A percentile compares a stretch with the other conserved stretches of the same genome.
Conservation (phyloP, 1,139 yeast genomes). For the Yamadazyma sp. region DNA sequence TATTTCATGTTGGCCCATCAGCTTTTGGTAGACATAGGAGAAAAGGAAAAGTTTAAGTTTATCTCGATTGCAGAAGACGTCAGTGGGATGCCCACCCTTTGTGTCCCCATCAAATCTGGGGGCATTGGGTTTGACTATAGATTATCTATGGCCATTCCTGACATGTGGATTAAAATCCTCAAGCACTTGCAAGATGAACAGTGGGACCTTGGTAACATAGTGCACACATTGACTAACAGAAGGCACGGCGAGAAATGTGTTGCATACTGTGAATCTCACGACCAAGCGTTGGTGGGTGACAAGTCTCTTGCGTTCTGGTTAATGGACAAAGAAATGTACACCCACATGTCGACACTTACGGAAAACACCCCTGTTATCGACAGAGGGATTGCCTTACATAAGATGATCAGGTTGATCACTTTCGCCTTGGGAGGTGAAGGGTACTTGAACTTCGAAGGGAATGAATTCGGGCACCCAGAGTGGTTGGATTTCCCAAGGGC, state of each 20-base stretch:
- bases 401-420: conserved; percentile 82
- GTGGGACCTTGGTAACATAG: conserved; percentile 86
- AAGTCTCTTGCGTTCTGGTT: conserved; percentile 96
- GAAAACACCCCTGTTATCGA: conserved; percentile 77
- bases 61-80: conserved; percentile 95
- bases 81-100: conserved; percentile 94
- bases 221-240: conserved; percentile 82
- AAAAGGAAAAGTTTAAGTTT: conserved; percentile 46
- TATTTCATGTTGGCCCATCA: conserved; percentile 88
- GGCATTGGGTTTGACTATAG: conserved; percentile 95
- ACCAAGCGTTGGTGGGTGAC: conserved; percentile 96
- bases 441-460: conserved; percentile 92
- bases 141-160: conserved; percentile 96
- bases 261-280: conserved; percentile 94
- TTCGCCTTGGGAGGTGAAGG: conserved; percentile 95
- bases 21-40: conserved; percentile 56
- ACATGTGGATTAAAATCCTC: conserved; percentile 95
- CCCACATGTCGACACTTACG: conserved; percentile 81
- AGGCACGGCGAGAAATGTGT: conserved; percentile 88
- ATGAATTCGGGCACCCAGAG: conserved; percentile 98
- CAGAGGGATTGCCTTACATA: conserved; percentile 88
- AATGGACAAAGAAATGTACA: conserved; percentile 98
- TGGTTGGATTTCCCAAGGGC: conserved; percentile 96
- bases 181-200: conserved; percentile 85
- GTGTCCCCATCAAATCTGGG: conserved; percentile 69